phyloP scores from a whole-genome alignment of 805 yeast species.

The Suhomyces faveliae region DNA sequence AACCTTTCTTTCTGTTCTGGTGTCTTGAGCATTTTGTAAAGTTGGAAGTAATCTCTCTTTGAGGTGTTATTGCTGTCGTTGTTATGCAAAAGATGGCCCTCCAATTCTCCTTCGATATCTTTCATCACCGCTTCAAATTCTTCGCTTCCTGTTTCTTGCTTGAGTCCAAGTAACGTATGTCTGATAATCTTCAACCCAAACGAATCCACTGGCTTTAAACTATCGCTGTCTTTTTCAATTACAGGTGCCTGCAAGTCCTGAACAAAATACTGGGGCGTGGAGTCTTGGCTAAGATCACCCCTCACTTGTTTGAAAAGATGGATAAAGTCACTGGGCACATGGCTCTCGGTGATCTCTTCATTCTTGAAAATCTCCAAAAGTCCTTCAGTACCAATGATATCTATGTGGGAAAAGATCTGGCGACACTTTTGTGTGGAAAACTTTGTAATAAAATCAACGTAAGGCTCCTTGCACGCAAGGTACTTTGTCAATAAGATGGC shows the following conservation, averaged over 20 bases:
- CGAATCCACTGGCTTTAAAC: conserved; percentile 66
- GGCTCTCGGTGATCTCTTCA: conserved; percentile 21
- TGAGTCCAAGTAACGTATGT: conserved; percentile 57
- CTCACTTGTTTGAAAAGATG: conserved; percentile 30
- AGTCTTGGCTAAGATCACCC: conserved; percentile 6
- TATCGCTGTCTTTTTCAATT: conserved; percentile 54
- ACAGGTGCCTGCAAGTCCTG: conserved; percentile 33
- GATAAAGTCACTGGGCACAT: conserved; percentile 35
- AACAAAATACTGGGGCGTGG: conserved; percentile 29
- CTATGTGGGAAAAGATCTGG: conserved; percentile 47
- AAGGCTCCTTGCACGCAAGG: conserved; percentile 13
- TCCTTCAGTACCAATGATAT: conserved; percentile 50
- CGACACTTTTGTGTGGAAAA: conserved; percentile 16
- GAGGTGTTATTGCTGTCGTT: conserved; percentile 22
- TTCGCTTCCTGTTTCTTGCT: conserved; percentile 20
- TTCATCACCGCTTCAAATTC: conserved; percentile 25
- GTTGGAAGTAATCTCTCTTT: conserved; percentile 63
- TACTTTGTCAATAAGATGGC: conserved; percentile 57
- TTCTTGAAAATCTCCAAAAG: conserved; percentile 35
- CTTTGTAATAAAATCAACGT: conserved; percentile 7
- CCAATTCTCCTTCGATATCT: conserved; percentile 27
- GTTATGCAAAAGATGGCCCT: conserved; percentile 25
- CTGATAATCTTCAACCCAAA: conserved; percentile 77
- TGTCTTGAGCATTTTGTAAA: conserved; percentile 52
- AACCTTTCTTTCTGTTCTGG: conserved; percentile 49